These are phyloP conservation scores for Pyrenochaeta sp. DNA, from an alignment of 2,329 filamentous ascomycete genomes.

Conservation along the genomic window DNA sequence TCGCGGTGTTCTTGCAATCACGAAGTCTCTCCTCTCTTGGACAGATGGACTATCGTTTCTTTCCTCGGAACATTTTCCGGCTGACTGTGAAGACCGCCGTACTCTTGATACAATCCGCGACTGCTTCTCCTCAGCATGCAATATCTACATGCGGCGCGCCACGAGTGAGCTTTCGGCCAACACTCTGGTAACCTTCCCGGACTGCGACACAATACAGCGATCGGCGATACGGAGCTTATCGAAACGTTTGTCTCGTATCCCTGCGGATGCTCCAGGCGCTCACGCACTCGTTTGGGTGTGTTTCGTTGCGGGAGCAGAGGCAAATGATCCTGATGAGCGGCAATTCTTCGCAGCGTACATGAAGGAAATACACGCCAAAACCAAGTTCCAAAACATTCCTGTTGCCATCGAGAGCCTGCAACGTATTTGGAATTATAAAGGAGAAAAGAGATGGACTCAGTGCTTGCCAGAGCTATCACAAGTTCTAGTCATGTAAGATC, in stretches of 20 bases:
- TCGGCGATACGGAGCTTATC: slow-evolving; percentile 17
- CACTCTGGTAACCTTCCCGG: neutral
- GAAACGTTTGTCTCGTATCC: slow-evolving; percentile 12
- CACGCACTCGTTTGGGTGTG: slow-evolving; percentile 32
- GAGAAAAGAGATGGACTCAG: slow-evolving; percentile 16
- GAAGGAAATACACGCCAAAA: slow-evolving; percentile 20
- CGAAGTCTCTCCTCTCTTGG: slow-evolving; percentile 14
- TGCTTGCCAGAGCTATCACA: slow-evolving; percentile 17
- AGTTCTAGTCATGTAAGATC: slow-evolving; percentile 26
- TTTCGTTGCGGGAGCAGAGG: slow-evolving; percentile 28
- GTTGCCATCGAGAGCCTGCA: slow-evolving; percentile 18
- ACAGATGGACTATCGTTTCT: slow-evolving; percentile 18
- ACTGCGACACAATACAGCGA: slow-evolving; percentile 1
- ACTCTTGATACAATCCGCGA: slow-evolving; percentile 17
- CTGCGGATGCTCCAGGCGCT: slow-evolving; percentile 16
- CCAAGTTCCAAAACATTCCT: slow-evolving; percentile 29
- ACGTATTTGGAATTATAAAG: slow-evolving; percentile 18
- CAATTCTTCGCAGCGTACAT: slow-evolving; percentile 24
- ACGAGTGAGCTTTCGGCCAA: neutral
- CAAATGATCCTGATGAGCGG: slow-evolving; percentile 18
- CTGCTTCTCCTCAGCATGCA: slow-evolving; percentile 23
- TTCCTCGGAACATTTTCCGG: slow-evolving; percentile 9
- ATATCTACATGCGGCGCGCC: slow-evolving; percentile 23
- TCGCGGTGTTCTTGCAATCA: slow-evolving; percentile 13
- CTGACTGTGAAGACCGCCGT: slow-evolving; percentile 13